Conservation (phyloP, 2,329 filamentous ascomycete genomes). For the Pyrenochaeta sp. region DNA sequence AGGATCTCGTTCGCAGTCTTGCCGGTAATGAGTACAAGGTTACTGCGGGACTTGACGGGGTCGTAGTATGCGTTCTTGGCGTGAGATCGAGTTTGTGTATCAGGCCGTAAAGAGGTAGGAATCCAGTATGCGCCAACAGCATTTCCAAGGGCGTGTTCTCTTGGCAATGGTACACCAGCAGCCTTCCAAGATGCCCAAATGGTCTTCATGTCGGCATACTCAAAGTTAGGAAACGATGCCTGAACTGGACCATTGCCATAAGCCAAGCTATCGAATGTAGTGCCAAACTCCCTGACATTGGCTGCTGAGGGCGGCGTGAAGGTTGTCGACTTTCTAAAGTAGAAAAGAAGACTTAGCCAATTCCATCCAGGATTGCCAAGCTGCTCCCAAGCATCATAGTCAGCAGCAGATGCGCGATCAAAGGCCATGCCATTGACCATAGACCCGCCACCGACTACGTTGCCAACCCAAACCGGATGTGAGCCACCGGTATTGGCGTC, state of each 20-base stretch:
- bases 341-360: constrained; percentile 37
- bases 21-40: constrained; percentile 30
- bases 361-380: constrained; percentile 63
- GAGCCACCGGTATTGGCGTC: constrained; percentile 22
- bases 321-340: constrained; percentile 43
- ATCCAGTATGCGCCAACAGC: constrained; percentile 42
- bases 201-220: constrained; percentile 30
- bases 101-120: constrained; percentile 32
- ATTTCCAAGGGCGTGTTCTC: constrained; percentile 37
- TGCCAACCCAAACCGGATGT: constrained; percentile 27
- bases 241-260: constrained; percentile 35
- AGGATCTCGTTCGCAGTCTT: constrained; percentile 35
- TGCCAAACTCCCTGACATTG: constrained; percentile 27
- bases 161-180: constrained; percentile 24
- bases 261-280: constrained; percentile 35
- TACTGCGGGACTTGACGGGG: constrained; percentile 27
- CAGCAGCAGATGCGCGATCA: constrained; percentile 44
- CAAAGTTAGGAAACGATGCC: constrained; percentile 36
- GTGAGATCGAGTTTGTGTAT: constrained; percentile 45
- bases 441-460: constrained; percentile 48
- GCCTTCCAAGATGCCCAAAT: constrained; percentile 31
- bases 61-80: constrained; percentile 41
- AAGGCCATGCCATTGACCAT: constrained; percentile 52
- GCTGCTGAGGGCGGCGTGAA: constrained; percentile 27
- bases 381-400: constrained; percentile 64